Evolutionary conservation across 495 filamentous ascomycete species (phyloP).

Genomic region (Corynascus novoguineensis): DNA sequence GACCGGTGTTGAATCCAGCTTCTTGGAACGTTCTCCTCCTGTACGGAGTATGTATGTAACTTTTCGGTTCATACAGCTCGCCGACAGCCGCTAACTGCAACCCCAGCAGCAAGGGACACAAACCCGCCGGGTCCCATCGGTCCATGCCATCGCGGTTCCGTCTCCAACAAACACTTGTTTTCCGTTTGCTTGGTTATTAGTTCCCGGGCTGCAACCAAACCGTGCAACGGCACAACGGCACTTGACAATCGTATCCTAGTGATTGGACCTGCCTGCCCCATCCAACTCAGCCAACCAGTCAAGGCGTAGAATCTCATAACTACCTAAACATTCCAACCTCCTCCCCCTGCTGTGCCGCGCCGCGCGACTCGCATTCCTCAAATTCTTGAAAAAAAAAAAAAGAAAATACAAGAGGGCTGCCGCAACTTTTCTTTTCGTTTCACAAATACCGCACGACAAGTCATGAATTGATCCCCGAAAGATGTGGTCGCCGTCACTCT

Average conservation of each 20-base stretch:
- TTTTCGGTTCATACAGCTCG: no score
- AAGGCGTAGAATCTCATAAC: background rate
- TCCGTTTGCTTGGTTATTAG: conserved; percentile 3
- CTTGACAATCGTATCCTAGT: background rate
- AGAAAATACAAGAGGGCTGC: no score
- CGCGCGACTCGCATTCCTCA: background rate
- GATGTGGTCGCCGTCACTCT: conserved; percentile 32
- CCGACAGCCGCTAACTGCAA: background rate
- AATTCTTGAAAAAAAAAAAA: no score
- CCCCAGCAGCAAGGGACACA: no score
- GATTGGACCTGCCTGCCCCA: conserved; percentile 9
- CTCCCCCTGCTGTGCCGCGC: background rate
- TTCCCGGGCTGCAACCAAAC: conserved; percentile 12
- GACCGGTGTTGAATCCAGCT: conserved; percentile 4
- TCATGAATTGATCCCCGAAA: conserved; percentile 1
- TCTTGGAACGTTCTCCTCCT: conserved; percentile 9
- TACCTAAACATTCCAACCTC: conserved; percentile 14
- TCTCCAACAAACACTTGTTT: background rate
- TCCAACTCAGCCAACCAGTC: conserved; percentile 5
- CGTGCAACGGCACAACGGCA: conserved; percentile 10
- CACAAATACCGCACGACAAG: background rate
- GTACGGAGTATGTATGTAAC: no score
- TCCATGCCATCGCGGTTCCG: no score
- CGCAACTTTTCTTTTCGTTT: background rate
- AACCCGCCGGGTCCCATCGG: no score